Base-by-base conservation (phyloP, 768 basidiomycete genomes). In the Russula vinacea region DNA sequence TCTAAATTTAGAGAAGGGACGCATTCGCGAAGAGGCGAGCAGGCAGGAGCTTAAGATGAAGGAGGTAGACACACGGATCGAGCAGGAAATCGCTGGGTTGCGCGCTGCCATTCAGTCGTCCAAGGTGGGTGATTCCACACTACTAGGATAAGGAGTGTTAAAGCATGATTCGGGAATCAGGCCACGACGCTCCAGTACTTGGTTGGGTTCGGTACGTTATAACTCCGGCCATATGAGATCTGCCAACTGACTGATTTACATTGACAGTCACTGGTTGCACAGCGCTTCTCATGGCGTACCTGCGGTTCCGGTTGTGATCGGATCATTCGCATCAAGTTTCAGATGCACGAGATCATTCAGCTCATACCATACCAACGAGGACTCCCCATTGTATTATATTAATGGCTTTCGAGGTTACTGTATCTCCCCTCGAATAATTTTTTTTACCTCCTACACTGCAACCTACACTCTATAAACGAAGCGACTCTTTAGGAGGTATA, bases 51-150 rank as follows among this genome's bases (percentile, higher is more conserved):
- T 95, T 58, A 98, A 98, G 84, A 91, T 98, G 72, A 94, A 93
- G 74, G 96, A 99, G 74, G 94, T 98, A 19, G 96, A 98, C 71
- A 98, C 96, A 4, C 78, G 92, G 73, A 98, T 98, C 69, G 96
- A 99, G 75, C 91, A 92, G 72, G 94, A 98, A 76, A 96, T 96
- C 72, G 92, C 94, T 10, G 86, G 84, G 2, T 74, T 97, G 58
- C 79, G 90, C 60, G 95, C 92, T 2, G 79, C 86, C 8, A 92
- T 93, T 39, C 91, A 94, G 72, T 85, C 89, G 0, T 90, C 90
- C 59, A 94, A 94, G 83, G 90, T 86, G 61, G 39, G 79, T 64
- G 58, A n/a, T 39, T 17, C 22, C 40, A 56, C 37, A 29, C 17
- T 55, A 59, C 0, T n/a, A n/a, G 40, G 61, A 13, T 51, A 37